Percentiles rank a stretch among this genome's conserved stretches.
Conservation (phyloP, 169 alveolate species). For the Cyclospora cayetanensis region DNA sequence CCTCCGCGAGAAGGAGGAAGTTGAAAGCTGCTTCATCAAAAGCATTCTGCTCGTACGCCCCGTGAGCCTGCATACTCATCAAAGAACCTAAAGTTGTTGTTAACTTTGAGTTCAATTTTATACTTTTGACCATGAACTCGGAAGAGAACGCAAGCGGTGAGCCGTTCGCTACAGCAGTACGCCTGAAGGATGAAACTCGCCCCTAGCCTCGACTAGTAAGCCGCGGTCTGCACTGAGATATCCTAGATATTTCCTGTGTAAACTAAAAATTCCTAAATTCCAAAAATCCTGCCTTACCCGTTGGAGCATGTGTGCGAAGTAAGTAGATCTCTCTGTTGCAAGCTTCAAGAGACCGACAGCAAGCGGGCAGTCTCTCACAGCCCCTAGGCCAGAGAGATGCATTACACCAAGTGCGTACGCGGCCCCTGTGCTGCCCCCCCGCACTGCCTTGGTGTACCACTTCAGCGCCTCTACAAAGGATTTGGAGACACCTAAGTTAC, state of each 20-base stretch:
- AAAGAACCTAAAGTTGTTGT: not conserved
- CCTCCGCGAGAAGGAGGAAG: slow-evolving; percentile 77
- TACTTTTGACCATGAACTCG: no score
- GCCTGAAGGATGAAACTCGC: no score
- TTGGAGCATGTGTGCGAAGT: slow-evolving; percentile 74
- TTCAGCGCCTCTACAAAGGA: slow-evolving; percentile 13
- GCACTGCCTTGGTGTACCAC: slow-evolving; percentile 74
- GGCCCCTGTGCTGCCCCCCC: slow-evolving; percentile 79
- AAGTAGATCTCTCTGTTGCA: slow-evolving; percentile 75
- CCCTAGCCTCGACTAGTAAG: no score
- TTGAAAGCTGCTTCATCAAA: slow-evolving; percentile 73
- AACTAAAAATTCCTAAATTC: not conserved
- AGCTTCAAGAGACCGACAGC: slow-evolving; percentile 76
- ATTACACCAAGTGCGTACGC: slow-evolving; percentile 79
- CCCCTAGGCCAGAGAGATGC: slow-evolving; percentile 79
- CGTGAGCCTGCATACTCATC: slow-evolving; percentile 23
- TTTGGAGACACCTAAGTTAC: not conserved
- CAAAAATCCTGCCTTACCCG: not conserved
- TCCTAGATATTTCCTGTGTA: no score
- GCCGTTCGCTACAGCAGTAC: no score
- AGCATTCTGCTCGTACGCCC: slow-evolving; percentile 41
- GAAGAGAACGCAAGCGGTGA: no score
- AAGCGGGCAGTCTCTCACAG: slow-evolving; percentile 76
- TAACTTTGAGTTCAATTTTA: no score
- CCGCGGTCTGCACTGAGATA: no score